Evolutionary conservation across 2,329 filamentous ascomycete species (phyloP).

Genomic region (Camillea tinctor): DNA sequence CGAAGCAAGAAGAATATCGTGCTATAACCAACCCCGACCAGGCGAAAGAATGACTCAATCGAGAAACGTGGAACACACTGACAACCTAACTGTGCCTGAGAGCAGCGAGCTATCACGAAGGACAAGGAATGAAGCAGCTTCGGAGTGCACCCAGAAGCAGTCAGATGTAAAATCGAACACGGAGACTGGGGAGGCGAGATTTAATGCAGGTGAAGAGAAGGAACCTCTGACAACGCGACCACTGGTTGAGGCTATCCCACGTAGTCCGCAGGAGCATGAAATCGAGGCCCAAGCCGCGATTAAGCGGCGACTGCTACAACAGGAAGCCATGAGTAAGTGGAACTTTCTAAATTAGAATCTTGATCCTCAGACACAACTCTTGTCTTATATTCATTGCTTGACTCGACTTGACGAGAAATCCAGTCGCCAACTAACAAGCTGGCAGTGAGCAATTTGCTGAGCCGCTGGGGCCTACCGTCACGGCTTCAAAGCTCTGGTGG

Average conservation of each 20-base stretch:
- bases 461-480: background rate
- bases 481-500: background rate
- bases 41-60: conserved; percentile 1
- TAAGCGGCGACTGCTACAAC: background rate
- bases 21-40: conserved; percentile 1
- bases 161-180: background rate
- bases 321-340: conserved; percentile 10
- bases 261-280: background rate
- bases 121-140: background rate
- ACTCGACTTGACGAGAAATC: background rate
- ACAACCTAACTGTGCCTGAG: background rate
- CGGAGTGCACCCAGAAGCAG: background rate
- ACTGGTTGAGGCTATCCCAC: background rate
- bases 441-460: background rate
- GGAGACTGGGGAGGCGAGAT: background rate
- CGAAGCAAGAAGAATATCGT: conserved; percentile 13
- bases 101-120: no score
- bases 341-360: background rate
- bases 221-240: background rate
- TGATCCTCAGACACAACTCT: background rate
- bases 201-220: background rate
- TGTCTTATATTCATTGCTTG: background rate
- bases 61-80: background rate
- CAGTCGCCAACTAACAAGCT: background rate
- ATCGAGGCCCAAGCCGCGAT: background rate